phyloP scores from a whole-genome alignment of 2,329 filamentous ascomycete species.

The Bertia moriformis region DNA sequence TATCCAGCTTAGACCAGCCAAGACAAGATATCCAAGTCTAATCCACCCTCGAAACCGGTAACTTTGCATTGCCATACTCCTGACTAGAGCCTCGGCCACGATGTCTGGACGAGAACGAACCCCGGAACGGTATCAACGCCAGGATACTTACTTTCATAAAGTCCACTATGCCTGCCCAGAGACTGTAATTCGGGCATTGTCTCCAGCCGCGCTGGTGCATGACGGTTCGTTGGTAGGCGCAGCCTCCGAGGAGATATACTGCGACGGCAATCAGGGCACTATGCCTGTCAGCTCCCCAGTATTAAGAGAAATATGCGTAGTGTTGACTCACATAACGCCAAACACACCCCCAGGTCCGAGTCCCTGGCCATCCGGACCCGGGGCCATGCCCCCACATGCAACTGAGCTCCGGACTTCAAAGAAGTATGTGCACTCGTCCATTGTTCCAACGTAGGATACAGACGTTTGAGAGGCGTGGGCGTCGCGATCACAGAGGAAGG shows the following conservation, averaged over 20 bases:
- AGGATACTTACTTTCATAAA: slow-evolving; percentile 42
- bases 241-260: slow-evolving; percentile 52
- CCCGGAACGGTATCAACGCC: slow-evolving; percentile 14
- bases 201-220: slow-evolving; percentile 59
- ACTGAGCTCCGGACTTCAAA: slow-evolving; percentile 49
- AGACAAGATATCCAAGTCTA: background rate
- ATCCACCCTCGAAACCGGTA: background rate
- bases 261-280: slow-evolving; percentile 43
- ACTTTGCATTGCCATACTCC: background rate
- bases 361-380: slow-evolving; percentile 24
- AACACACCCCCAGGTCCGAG: slow-evolving; percentile 51
- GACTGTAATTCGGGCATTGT: slow-evolving; percentile 50
- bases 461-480: slow-evolving; percentile 35
- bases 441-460: slow-evolving; percentile 46
- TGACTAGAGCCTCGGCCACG: slow-evolving; percentile 2
- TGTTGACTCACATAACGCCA: slow-evolving; percentile 40
- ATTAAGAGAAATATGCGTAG: slow-evolving; percentile 1
- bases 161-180: slow-evolving; percentile 47
- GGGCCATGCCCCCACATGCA: slow-evolving; percentile 46
- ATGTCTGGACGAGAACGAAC: slow-evolving; percentile 8
- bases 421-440: slow-evolving; percentile 53
- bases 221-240: slow-evolving; percentile 56
- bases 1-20: background rate
- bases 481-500: slow-evolving; percentile 51
- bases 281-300: no score